Evolutionary conservation across 257 asterid species (phyloP), one percentile per base, ranked within the genome.

Genomic region (Euphrasia confusa): DNA sequence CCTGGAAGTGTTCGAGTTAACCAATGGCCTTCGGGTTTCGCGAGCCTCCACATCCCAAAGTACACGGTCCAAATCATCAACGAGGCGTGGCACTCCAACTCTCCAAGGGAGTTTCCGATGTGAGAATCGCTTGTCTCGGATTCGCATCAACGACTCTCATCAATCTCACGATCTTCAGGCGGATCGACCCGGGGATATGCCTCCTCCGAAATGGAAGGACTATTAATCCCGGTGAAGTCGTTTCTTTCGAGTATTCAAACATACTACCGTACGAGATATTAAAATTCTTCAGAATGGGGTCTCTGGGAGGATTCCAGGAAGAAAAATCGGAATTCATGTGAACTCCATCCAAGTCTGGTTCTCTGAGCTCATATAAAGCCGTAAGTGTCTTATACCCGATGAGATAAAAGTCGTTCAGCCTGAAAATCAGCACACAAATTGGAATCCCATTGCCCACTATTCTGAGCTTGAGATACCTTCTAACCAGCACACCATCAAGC

Each of bases 1-100:
- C 58, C 75, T 1, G 65, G 75, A n/a, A 9, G 39, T 9, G 27
- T 82, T n/a, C 66, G 64, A 4, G 67, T 77, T 54, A 68, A 75
- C 54, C 94, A 84, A 68, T 81, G 89, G 79, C 72, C 90, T 17
- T 83, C 90, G 0, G 94, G 91, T 3, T 87, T 63, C 15, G 77
- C 74, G 3, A 55, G 80, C 18, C 85, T 81, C 5, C 79, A 84
- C 50, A 37, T 82, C 4, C 96, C 96, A 0, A 77, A 80, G 54
- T 87, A 39, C 75, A 84, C 86, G 0, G 88, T 83, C 45, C 83
- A 84, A 26, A 83, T 87, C 0, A 50, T 78, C 45, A 69, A 77
- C 63, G 94, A 84, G 65, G 81, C 79, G 8, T 79, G 76, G 81
- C 6, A 66, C 2, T 59, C 2, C 4, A 70, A 78, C 6, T 63